Base-by-base conservation (phyloP, 2,329 filamentous ascomycete species). In the Penicillium sp. region DNA sequence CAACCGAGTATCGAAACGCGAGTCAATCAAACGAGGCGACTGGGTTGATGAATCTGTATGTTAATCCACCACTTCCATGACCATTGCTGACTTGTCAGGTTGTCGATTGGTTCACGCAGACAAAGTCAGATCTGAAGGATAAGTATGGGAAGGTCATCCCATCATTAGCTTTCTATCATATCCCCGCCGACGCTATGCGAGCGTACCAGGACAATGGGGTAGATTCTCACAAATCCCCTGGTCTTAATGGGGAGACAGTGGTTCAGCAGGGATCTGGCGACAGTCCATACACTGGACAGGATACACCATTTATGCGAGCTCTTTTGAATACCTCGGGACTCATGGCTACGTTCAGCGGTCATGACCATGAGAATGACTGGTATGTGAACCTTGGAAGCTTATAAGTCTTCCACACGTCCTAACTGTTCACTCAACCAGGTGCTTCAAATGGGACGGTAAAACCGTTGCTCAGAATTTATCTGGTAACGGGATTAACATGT, bases 301-400 rank as follows among this genome's bases (percentile, higher is more conserved):
- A 89, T 53, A 68, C 76, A 0, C 76, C 79, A 0, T 89, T 90
- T 58, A 88, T 89, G 84, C 65, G 80, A 53, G 85, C 85, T 0
- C 64, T 90, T 3, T 72, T 81, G 0, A 71, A 78, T 0, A 85
- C 82, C 0, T 63, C 75, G 0, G 84, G 85, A 0, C 61, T 89
- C 14, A 78, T 85, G 43, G 83, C 75, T 0, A 63, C 87, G 5
- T 87, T 89, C 68, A 80, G 79, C 4, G 88, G 86, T 0, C 87
- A 90, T 58, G 85, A 89, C 60, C 88, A 90, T 56, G 82, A 82
- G 0, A 76, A 84, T 56, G 79, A 81, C 2, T 86, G 83, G 83
- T 86, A 82, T 61, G 79, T 18, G 20, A 26, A 9, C 3, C 9
- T 23, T 20, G n/a, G n/a, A n/a, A n/a, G n/a, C 31, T 40, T 20